Conservation (phyloP, 2,329 filamentous ascomycete species). For the Cordyceps sp. region DNA sequence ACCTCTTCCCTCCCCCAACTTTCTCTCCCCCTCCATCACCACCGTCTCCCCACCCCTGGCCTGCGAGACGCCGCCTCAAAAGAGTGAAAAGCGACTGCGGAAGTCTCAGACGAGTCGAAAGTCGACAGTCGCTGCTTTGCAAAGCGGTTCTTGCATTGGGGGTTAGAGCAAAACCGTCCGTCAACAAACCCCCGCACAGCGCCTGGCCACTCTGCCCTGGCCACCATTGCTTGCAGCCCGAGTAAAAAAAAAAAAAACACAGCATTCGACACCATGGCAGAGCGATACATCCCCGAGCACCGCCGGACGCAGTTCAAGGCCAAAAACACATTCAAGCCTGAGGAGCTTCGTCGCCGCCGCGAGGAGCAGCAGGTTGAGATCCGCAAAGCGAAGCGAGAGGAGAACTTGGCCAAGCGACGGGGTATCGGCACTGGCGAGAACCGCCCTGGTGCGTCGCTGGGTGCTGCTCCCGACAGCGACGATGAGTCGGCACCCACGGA, state of each 20-base stretch:
- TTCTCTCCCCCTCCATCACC: constrained; percentile 1
- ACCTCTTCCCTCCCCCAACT: constrained; percentile 2
- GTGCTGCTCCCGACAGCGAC: constrained; percentile 87
- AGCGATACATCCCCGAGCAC: constrained; percentile 98
- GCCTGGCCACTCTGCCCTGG: neutral
- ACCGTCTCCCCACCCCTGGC: neutral
- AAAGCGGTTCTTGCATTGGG: too few relatives aligned
- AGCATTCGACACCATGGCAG: constrained; percentile 57
- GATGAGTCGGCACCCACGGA: constrained; percentile 93
- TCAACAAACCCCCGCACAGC: constrained; percentile 2
- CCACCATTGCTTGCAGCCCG: constrained; percentile 5
- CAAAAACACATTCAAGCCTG: constrained; percentile 97
- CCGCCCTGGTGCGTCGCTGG: constrained; percentile 65
- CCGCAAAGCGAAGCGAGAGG: constrained; percentile 94
- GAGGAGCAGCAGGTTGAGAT: constrained; percentile 99
- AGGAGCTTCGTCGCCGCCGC: constrained; percentile 93
- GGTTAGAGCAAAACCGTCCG: too few relatives aligned
- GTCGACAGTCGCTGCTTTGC: too few relatives aligned
- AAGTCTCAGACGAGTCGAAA: too few relatives aligned
- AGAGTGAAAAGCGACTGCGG: neutral
- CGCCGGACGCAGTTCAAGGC: constrained; percentile 99
- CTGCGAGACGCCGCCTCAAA: neutral
- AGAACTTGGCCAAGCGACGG: constrained; percentile 96
- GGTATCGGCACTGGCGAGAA: constrained; percentile 74
- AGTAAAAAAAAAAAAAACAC: constrained; percentile 5